phyloP scores from a whole-genome alignment of 129 eudicot species.

The Lonicera japonica region DNA sequence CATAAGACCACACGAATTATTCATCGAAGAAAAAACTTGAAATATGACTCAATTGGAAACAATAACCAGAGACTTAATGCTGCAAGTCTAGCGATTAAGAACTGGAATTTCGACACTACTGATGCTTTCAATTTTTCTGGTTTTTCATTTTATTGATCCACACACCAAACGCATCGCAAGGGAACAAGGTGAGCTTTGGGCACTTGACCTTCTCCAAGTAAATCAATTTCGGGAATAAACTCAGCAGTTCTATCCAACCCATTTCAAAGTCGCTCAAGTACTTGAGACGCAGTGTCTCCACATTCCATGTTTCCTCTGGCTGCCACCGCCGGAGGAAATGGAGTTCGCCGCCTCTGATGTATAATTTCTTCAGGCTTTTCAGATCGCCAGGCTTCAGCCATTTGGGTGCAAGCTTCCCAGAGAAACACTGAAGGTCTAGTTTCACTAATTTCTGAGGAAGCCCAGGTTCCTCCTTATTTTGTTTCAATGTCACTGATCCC shows the following conservation, averaged over 20 bases:
- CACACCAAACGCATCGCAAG: conserved; percentile 44
- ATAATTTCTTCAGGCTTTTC: conserved; percentile 29
- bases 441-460: conserved; percentile 24
- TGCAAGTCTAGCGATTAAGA: too few species aligned
- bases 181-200: conserved; percentile 43
- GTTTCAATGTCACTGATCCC: too few species aligned
- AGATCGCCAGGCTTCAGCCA: conserved; percentile 35
- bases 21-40: too few species aligned
- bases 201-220: conserved; percentile 43
- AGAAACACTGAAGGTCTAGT: conserved; percentile 46
- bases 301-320: conserved; percentile 23
- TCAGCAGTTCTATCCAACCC: conserved; percentile 40
- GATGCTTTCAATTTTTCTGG: neutral
- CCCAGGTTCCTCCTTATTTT: too few species aligned
- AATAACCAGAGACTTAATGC: neutral
- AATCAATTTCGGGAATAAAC: conserved; percentile 31
- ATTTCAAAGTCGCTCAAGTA: conserved; percentile 39
- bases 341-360: conserved; percentile 51
- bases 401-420: conserved; percentile 13
- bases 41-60: too few species aligned
- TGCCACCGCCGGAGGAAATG: conserved; percentile 24
- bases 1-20: too few species aligned
- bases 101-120: too few species aligned
- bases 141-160: conserved; percentile 28
- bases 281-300: conserved; percentile 35